These are phyloP conservation scores for Syzygium jambos DNA, from an alignment of 345 rosid species.

Conservation along the genomic window DNA sequence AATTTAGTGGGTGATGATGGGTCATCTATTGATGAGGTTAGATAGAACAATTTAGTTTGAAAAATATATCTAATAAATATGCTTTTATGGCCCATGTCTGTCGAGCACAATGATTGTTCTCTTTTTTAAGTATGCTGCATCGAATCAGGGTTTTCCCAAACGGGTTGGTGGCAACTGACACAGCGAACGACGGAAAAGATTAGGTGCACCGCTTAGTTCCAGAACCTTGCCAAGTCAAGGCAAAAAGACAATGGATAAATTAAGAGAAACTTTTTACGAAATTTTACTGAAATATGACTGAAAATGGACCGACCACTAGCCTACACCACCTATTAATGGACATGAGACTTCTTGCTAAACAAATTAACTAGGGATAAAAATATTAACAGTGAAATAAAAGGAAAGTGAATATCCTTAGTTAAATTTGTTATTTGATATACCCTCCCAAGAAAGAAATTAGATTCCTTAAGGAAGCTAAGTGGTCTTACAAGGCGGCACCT, in stretches of 20 bases:
- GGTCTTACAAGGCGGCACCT: background rate
- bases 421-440: too few relatives aligned
- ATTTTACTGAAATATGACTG: background rate
- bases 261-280: background rate
- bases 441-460: background rate
- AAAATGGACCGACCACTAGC: background rate
- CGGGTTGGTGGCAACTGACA: background rate
- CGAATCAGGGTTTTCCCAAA: background rate
- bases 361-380: too few relatives aligned
- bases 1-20: background rate
- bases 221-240: background rate
- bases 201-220: background rate
- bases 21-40: background rate
- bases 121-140: background rate
- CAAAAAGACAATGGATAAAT: too few relatives aligned
- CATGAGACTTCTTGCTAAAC: too few relatives aligned
- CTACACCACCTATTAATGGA: background rate
- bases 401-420: too few relatives aligned
- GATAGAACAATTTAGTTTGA: background rate
- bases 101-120: background rate
- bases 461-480: background rate
- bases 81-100: background rate
- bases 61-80: too few relatives aligned
- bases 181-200: background rate
- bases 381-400: too few relatives aligned